Evolutionary conservation across 2,329 filamentous ascomycete species (phyloP), one percentile per base, ranked within the genome.

Genomic region (Phyllosticta citrichinensis): DNA sequence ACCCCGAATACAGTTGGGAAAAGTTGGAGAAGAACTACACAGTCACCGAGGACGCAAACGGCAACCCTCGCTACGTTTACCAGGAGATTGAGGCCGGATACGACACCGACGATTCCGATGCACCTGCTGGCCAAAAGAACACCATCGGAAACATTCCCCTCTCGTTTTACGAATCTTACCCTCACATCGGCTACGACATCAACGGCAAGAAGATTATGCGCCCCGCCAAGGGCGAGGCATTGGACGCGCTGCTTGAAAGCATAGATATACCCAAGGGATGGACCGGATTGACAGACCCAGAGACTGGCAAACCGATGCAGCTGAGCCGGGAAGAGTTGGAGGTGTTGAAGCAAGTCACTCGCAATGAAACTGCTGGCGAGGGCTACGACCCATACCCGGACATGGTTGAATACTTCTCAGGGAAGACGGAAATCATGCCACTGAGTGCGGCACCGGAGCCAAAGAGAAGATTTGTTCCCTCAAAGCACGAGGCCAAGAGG

Each of bases 201-300:
- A 96, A 99, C 74, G 94, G 94, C 74, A 97, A 95, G 82, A 95
- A 89, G 75, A 96, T 99, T 65, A 89, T 96, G 86, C 88, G 94
- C 58, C 94, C 94, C 6, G 94, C 95, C 3, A 93, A 91, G 67
- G 93, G 93, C 58, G 88, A 96, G 72, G 94, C 94, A 40, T 79
- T 99, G 33, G 94, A 99, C 79, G 91, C 91, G 12, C 81, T 99
- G 52, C 81, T 99, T 10, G 93, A 99, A 69, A 97, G 89, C 75
- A 99, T 99, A 68, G 94, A 99, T 70, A 81, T 99, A 40, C 94
- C 94, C 14, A 91, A 96, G 80, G 94, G 93, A 65, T 99, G 92
- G 91, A 99, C 94, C 59, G 94, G 93, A 62, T 79, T 97, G 65
- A 97, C 91, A 9, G 94, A 99, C 74, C 91, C 93, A 5, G 84